A percentile compares a stretch with the other conserved stretches of the same genome.
Conservation (phyloP, 495 filamentous ascomycete species). For the Xylaria scruposa region DNA sequence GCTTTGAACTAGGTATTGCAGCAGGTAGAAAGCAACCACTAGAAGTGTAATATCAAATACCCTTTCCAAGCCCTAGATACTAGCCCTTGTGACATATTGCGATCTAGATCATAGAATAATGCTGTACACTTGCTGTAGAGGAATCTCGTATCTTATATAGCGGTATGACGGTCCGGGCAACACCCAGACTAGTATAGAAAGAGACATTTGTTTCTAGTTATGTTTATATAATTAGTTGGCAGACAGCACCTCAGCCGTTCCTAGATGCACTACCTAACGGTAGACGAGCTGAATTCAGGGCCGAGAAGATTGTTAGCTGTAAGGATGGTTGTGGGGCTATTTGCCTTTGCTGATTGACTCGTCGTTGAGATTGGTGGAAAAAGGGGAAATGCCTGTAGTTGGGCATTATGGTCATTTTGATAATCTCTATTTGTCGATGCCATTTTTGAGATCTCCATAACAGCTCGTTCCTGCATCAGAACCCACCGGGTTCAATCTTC, state of each 20-base stretch:
- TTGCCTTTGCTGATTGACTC: not conserved
- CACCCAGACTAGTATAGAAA: not conserved
- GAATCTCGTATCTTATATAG: not conserved
- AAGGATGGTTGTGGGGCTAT: not conserved
- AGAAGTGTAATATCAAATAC: too few relatives aligned
- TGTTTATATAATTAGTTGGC: not conserved
- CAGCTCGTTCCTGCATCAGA: not conserved
- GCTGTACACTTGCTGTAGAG: not conserved
- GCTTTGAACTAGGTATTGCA: too few relatives aligned
- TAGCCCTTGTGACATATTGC: too few relatives aligned
- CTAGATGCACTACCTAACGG: not conserved
- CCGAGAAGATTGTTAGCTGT: not conserved
- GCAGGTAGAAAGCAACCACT: too few relatives aligned
- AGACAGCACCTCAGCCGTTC: not conserved
- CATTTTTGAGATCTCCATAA: not conserved
- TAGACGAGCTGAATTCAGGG: not conserved
- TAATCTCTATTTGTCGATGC: not conserved
- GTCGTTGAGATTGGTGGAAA: constrained; percentile 1
- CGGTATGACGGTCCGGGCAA: not conserved
- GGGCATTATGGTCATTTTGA: not conserved
- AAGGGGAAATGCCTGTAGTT: not conserved
- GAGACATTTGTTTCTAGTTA: not conserved
- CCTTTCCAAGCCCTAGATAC: too few relatives aligned
- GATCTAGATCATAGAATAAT: not conserved
- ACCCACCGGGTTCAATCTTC: not conserved